Percentiles rank a stretch among this genome's conserved stretches.
Conservation (phyloP, 1,284 basidiomycete genomes). For the Vanrija pseudolonga region DNA sequence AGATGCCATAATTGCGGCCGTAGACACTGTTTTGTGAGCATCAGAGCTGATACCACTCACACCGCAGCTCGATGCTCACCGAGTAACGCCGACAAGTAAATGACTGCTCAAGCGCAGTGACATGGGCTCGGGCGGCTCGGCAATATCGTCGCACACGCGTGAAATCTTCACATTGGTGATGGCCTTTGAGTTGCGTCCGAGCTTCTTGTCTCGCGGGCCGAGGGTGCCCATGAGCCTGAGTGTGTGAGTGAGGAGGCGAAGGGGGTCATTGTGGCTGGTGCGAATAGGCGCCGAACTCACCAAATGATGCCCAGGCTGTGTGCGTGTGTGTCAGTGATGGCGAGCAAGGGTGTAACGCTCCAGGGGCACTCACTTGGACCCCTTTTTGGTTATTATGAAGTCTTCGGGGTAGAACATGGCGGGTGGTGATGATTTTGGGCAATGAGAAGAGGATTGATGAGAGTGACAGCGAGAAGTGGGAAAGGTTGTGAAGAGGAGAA, state of each 20-base stretch:
- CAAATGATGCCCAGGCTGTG: conserved; percentile 42
- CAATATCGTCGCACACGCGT: conserved; percentile 72
- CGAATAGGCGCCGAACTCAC: conserved; percentile 16
- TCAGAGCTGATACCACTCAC: background rate
- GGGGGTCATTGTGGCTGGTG: background rate
- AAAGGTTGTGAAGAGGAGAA: background rate
- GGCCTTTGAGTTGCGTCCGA: conserved; percentile 62
- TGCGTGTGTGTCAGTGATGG: conserved; percentile 8
- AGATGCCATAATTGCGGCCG: conserved; percentile 34
- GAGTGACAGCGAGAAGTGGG: background rate
- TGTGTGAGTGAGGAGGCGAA: background rate
- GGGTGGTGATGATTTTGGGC: background rate
- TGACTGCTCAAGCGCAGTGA: conserved; percentile 79
- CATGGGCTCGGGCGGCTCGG: conserved; percentile 74
- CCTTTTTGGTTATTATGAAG: background rate
- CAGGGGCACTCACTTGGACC: background rate
- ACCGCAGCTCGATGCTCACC: conserved; percentile 55
- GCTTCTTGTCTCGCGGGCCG: conserved; percentile 74
- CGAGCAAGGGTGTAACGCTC: background rate
- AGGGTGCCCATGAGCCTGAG: conserved; percentile 80
- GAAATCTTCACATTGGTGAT: conserved; percentile 74
- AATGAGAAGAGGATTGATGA: background rate
- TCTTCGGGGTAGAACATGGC: conserved; percentile 1
- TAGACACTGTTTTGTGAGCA: conserved; percentile 23
- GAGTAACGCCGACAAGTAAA: conserved; percentile 76